Evolutionary conservation across 306 rosid species (phyloP).

Genomic region (Cucurbita moschata): DNA sequence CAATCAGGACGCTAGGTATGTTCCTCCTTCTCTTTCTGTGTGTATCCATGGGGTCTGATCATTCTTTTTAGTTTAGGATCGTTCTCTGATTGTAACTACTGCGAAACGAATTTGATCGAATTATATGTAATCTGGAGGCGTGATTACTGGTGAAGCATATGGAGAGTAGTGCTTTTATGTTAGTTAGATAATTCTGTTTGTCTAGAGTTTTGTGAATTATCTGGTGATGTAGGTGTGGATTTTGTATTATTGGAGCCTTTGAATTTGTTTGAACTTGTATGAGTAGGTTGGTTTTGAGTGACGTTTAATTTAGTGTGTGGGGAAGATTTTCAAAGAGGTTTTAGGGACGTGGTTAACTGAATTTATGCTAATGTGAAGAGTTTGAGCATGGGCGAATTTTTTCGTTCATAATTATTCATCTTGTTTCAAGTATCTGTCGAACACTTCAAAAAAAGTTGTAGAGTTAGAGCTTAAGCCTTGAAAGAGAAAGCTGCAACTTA

Average conservation of each 20-base stretch:
- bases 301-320: not conserved
- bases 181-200: not conserved
- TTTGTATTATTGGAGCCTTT: not conserved
- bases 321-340: not conserved
- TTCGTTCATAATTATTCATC: not conserved
- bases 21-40: not conserved
- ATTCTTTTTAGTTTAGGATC: not conserved
- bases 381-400: not conserved
- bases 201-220: not conserved
- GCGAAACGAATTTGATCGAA: not conserved
- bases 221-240: not conserved
- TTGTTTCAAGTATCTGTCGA: not conserved
- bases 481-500: not conserved
- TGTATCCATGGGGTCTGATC: not conserved
- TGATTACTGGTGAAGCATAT: not conserved
- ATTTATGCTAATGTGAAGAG: not conserved
- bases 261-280: not conserved
- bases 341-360: not conserved
- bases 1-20: slow-evolving; percentile 75
- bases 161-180: not conserved
- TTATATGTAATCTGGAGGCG: not conserved
- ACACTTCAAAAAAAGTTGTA: not conserved
- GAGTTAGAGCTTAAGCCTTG: not conserved
- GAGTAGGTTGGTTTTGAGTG: not conserved
- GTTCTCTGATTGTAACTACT: not conserved